phyloP scores from a whole-genome alignment of 2,329 filamentous ascomycete genomes.

The Fusarium goolgardi region DNA sequence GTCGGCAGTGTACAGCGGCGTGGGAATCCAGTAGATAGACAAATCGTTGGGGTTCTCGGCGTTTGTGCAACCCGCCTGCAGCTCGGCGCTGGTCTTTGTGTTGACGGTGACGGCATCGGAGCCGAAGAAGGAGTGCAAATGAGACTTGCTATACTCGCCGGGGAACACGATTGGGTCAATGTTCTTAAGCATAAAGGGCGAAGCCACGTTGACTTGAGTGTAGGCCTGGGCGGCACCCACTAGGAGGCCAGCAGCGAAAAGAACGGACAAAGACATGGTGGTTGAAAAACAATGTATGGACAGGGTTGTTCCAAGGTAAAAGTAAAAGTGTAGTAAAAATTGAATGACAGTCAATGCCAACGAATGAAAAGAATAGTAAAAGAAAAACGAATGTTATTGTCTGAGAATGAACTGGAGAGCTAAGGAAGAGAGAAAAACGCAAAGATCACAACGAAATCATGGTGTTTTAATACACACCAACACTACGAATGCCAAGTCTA shows the following conservation, averaged over 20 bases:
- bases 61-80: constrained; percentile 58
- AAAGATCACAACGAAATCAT: neutral
- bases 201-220: constrained; percentile 32
- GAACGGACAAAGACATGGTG: constrained; percentile 37
- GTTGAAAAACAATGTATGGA: neutral
- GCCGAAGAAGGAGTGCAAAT: constrained; percentile 54
- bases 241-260: constrained; percentile 34
- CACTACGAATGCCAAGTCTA: constrained; percentile 5
- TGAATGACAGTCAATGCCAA: constrained; percentile 37
- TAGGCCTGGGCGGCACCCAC: constrained; percentile 36
- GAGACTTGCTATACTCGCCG: constrained; percentile 48
- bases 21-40: constrained; percentile 60
- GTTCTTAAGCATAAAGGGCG: constrained; percentile 51
- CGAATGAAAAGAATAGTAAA: constrained; percentile 21
- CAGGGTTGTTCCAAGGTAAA: neutral
- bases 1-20: constrained; percentile 52
- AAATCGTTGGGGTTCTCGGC: constrained; percentile 61
- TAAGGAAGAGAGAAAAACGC: neutral
- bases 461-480: constrained; percentile 18
- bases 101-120: constrained; percentile 49
- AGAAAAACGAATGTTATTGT: constrained; percentile 22
- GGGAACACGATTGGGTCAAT: constrained; percentile 52
- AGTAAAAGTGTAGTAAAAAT: constrained; percentile 14
- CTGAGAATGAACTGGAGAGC: neutral
- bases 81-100: constrained; percentile 47